A percentile compares a stretch with the other conserved stretches of the same genome.
phyloP scores from a whole-genome alignment of 2,329 filamentous ascomycete genomes.

The Phialocephala subalpina region DNA sequence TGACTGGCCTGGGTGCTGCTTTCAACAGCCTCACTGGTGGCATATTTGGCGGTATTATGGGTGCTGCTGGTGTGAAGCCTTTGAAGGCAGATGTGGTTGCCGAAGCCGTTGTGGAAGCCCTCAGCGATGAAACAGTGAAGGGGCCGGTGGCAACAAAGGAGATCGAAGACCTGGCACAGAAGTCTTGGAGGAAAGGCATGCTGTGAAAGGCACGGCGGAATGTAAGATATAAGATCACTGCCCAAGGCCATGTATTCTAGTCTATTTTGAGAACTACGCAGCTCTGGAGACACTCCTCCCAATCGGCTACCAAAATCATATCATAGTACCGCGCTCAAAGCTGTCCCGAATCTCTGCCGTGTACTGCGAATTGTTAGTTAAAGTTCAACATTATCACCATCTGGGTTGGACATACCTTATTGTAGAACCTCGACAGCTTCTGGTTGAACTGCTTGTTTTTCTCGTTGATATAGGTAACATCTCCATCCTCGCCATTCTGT shows the following conservation, averaged over 20 bases:
- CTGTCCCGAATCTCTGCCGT: slow-evolving; percentile 96
- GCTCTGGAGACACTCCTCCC: slow-evolving; percentile 21
- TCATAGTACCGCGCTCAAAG: slow-evolving; percentile 97
- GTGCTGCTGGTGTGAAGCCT: slow-evolving; percentile 84
- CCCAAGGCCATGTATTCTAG: slow-evolving; percentile 33
- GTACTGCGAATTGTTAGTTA: slow-evolving; percentile 61
- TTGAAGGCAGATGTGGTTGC: slow-evolving; percentile 87
- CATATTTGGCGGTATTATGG: slow-evolving; percentile 78
- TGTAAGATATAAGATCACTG: slow-evolving; percentile 27
- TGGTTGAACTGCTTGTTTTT: slow-evolving; percentile 99
- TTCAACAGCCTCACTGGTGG: slow-evolving; percentile 83
- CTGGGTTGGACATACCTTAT: slow-evolving; percentile 66
- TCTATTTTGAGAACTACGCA: slow-evolving; percentile 23
- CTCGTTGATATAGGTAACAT: slow-evolving; percentile 99
- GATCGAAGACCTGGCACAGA: slow-evolving; percentile 83
- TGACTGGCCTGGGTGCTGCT: slow-evolving; percentile 76
- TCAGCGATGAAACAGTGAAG: slow-evolving; percentile 75
- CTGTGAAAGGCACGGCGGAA: slow-evolving; percentile 57
- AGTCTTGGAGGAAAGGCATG: slow-evolving; percentile 92
- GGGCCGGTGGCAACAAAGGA: slow-evolving; percentile 81
- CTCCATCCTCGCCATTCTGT: slow-evolving; percentile 82
- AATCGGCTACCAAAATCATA: slow-evolving; percentile 56
- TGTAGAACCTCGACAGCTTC: slow-evolving; percentile 94
- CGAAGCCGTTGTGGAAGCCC: slow-evolving; percentile 87
- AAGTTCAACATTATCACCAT: background rate